Percentiles rank a stretch among this genome's conserved stretches.
Conservation (phyloP, 2,329 filamentous ascomycete species). For the Fragosphaeria purpurea region DNA sequence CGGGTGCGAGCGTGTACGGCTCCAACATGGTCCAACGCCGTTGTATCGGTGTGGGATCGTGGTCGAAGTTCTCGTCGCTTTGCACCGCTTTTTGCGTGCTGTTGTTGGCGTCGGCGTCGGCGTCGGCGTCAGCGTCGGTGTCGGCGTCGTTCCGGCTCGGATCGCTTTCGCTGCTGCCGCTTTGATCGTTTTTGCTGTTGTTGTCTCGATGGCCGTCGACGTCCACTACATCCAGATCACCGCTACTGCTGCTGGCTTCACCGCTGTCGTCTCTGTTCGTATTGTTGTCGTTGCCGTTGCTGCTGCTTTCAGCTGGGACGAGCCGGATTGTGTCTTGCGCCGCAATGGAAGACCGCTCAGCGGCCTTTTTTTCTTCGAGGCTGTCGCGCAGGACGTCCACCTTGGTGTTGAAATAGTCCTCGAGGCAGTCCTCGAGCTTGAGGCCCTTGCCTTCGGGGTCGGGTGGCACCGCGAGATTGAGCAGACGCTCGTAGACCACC, state of each 20-base stretch:
- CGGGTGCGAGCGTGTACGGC: neutral
- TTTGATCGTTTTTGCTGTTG: neutral
- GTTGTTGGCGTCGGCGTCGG: too few relatives aligned
- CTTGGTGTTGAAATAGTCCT: conserved; percentile 88
- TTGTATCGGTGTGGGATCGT: conserved; percentile 18
- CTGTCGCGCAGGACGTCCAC: conserved; percentile 79
- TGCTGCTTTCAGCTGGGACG: conserved; percentile 18
- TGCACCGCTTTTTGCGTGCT: too few relatives aligned
- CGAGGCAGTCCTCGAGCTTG: conserved; percentile 81
- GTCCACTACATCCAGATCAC: neutral
- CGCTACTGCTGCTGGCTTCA: neutral
- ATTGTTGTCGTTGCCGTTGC: neutral
- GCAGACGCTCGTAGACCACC: conserved; percentile 78
- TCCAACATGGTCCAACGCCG: conserved; percentile 24
- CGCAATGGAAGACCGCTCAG: conserved; percentile 20
- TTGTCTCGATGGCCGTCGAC: neutral
- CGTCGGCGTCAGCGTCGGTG: too few relatives aligned
- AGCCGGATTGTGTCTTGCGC: conserved; percentile 24
- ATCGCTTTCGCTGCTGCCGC: neutral
- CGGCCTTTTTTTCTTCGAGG: conserved; percentile 40
- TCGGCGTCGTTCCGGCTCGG: too few relatives aligned
- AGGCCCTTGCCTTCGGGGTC: conserved; percentile 61
- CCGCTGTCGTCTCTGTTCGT: neutral
- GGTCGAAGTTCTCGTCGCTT: conserved; percentile 9
- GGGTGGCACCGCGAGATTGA: conserved; percentile 83